Evolutionary conservation across 192 early-diverging fungal genomes (phyloP), one percentile per base, ranked within the genome.

Genomic region (Pecoramyces ruminantium): DNA sequence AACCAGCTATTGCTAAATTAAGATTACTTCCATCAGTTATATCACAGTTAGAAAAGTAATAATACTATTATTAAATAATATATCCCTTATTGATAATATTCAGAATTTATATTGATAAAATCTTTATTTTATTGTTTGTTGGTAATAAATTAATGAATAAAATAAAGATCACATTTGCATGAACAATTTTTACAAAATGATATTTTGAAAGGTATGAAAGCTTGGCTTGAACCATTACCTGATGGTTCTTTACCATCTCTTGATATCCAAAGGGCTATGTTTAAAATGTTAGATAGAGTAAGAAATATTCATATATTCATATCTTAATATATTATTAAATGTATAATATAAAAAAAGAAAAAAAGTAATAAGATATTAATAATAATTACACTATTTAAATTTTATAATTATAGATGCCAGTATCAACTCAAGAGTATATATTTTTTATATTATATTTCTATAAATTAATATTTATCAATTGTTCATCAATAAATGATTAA

Each of bases 211-310:
- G 90, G 92, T 28, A 93, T 97, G 82, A 92, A 92, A 78, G 81
- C 93, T 14, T 97, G 96, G 96, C 86, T 97, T 34, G 96, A 97
- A 83, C 96, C 96, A 27, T 85, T 96, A 27, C 91, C 92, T 29
- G 95, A 97, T 82, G 93, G 93, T 30, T 93, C 94, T 18, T 85
- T 97, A 83, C 96, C 96, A 14, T 93, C 90, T 84, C 88, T 96
- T 81, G 95, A 97, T 81, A 92, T 97, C 79, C 95, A 96, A 83
- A 89, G 86, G 78, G 89, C 91, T 29, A 90, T 97, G 88, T 84
- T 97, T 40, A 87, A 88, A 21, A 85, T 92, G 25, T 83, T 97
- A 40, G 85, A 86, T 27, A 92, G 90, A 84, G 86, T 95, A 86
- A 67, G 80, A 29, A 77, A 80, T n/a, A n/a, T n/a, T n/a, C n/a